These are phyloP conservation scores for Cicer arietinum DNA, from an alignment of 306 rosid genomes.

Conservation along the genomic window DNA sequence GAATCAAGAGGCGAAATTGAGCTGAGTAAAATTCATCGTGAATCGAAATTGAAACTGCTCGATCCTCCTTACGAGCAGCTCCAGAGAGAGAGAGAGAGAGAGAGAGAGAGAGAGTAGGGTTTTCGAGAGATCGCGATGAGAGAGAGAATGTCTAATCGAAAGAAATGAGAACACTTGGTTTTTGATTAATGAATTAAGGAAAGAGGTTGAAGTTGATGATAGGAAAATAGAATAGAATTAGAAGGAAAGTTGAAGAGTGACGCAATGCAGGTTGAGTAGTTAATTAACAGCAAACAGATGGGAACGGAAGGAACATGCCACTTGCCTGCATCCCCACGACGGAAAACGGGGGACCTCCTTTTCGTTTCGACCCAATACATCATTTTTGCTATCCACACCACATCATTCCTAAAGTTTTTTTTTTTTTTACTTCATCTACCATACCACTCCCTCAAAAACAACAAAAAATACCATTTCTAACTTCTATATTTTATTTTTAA, in stretches of 20 bases:
- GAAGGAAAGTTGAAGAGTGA: constrained; percentile 38
- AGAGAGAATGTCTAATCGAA: constrained; percentile 12
- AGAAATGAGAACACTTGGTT: constrained; percentile 18
- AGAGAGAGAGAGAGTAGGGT: constrained; percentile 41
- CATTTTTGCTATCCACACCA: too few species aligned
- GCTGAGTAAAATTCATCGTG: constrained; percentile 48
- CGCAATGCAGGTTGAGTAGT: neutral
- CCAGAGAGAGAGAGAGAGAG: constrained; percentile 40
- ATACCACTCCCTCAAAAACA: too few species aligned
- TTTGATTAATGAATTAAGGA: constrained; percentile 13
- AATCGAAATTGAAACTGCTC: constrained; percentile 49
- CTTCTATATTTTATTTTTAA: too few species aligned
- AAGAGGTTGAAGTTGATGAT: neutral
- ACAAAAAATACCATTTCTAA: too few species aligned
- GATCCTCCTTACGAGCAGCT: constrained; percentile 47
- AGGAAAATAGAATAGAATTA: neutral
- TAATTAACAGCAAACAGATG: too few species aligned
- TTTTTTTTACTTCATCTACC: too few species aligned
- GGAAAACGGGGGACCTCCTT: too few species aligned
- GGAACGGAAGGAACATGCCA: too few species aligned
- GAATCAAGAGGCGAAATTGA: constrained; percentile 46
- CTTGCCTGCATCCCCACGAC: too few species aligned
- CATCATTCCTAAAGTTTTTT: too few species aligned
- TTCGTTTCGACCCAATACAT: too few species aligned
- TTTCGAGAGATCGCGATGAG: constrained; percentile 44